Conservation (phyloP, 345 rosid species). For the Syzygium grande region DNA sequence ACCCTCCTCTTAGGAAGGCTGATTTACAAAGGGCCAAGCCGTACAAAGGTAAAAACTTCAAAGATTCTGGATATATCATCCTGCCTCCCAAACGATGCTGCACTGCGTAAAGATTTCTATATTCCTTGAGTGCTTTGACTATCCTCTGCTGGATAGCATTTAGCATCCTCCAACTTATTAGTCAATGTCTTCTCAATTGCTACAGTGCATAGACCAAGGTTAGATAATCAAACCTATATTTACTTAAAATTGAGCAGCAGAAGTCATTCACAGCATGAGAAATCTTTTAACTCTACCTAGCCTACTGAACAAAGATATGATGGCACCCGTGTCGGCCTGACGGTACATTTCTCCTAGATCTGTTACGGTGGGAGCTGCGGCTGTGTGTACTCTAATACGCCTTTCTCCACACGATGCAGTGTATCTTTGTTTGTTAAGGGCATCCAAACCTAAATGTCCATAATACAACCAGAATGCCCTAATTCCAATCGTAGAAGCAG, state of each 20-base stretch:
- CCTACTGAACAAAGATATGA: conserved; percentile 76
- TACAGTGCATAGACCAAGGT: conserved; percentile 21
- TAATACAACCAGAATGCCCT: not conserved
- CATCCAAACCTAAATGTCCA: not conserved
- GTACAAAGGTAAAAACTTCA: conserved; percentile 75
- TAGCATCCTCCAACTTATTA: conserved; percentile 89
- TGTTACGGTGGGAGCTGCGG: conserved; percentile 84
- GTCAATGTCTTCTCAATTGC: conserved; percentile 92
- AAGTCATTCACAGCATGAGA: not conserved
- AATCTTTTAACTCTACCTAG: conserved; percentile 37
- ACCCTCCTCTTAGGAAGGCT: conserved; percentile 79
- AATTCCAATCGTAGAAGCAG: not conserved
- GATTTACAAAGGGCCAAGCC: conserved; percentile 88
- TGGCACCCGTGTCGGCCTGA: conserved; percentile 88
- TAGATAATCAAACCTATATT: not conserved
- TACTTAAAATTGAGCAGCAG: not conserved
- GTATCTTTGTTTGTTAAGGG: conserved; percentile 66
- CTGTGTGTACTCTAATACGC: conserved; percentile 94
- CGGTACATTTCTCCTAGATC: conserved; percentile 96
- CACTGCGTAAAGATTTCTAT: conserved; percentile 79
- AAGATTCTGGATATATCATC: conserved; percentile 89
- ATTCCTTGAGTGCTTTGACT: conserved; percentile 86
- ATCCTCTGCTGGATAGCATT: conserved; percentile 67
- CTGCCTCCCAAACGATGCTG: conserved; percentile 96
- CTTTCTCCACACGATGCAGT: conserved; percentile 99